phyloP scores from a whole-genome alignment of 352 stramenopile genomes.

The Phytophthora uliginosa region DNA sequence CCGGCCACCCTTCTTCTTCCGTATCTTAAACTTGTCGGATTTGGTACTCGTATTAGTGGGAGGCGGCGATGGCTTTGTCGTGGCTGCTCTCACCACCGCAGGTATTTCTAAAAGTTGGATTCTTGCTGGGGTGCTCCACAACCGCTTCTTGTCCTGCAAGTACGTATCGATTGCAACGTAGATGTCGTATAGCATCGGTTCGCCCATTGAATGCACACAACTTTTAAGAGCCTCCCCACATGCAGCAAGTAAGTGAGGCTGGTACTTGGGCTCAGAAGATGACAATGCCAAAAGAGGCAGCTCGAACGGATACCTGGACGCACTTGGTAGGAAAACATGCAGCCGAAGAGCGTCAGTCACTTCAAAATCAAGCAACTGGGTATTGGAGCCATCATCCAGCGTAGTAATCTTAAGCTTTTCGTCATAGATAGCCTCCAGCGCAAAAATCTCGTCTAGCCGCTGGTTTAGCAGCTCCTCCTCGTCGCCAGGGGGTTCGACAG shows the following conservation, averaged over 20 bases:
- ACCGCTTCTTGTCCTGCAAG: constrained; percentile 43
- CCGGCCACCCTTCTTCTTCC: constrained; percentile 26
- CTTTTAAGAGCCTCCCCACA: constrained; percentile 62
- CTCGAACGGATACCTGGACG: constrained; percentile 82
- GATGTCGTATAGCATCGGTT: constrained; percentile 88
- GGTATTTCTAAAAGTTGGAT: constrained; percentile 47
- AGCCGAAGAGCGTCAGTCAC: constrained; percentile 59
- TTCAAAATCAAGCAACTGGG: constrained; percentile 57
- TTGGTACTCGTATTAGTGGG: constrained; percentile 9
- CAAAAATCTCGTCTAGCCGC: constrained; percentile 83
- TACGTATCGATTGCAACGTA: constrained; percentile 74
- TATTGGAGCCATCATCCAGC: constrained; percentile 28
- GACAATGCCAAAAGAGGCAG: constrained; percentile 66
- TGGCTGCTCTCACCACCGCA: constrained; percentile 10
- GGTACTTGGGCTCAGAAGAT: constrained; percentile 46
- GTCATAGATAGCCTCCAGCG: constrained; percentile 87
- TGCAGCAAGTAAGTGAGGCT: constrained; percentile 55
- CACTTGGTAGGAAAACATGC: constrained; percentile 60
- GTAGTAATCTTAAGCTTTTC: constrained; percentile 58
- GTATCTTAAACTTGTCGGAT: constrained; percentile 21
- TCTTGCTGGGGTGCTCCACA: constrained; percentile 36
- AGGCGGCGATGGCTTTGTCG: constrained; percentile 9
- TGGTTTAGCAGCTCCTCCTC: constrained; percentile 58
- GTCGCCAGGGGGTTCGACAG: constrained; percentile 23
- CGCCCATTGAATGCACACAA: constrained; percentile 63